Percentiles rank a stretch among this genome's conserved stretches.
Conservation (phyloP, 352 stramenopile genomes). For the Pythium volutum region DNA sequence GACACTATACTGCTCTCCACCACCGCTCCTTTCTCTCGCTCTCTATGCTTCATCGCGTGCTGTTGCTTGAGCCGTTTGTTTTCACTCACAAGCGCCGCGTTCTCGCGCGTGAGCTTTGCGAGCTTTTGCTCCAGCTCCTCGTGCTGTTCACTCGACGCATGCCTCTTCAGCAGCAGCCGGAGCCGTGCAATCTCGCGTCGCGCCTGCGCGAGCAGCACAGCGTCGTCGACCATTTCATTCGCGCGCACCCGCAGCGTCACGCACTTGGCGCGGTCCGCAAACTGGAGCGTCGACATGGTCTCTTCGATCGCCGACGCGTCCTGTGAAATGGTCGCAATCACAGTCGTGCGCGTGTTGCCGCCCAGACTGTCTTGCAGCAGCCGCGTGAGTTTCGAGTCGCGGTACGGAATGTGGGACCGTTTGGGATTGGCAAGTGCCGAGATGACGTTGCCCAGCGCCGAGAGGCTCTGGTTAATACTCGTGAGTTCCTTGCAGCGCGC, state of each 20-base stretch:
- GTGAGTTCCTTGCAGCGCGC: conserved; percentile 85
- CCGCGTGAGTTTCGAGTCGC: conserved; percentile 97
- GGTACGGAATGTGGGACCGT: conserved; percentile 92
- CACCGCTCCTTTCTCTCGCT: not conserved
- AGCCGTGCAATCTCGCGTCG: conserved; percentile 68
- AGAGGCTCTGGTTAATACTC: conserved; percentile 92
- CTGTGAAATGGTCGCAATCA: conserved; percentile 89
- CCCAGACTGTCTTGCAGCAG: conserved; percentile 82
- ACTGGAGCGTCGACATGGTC: conserved; percentile 89
- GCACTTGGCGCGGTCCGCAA: conserved; percentile 81
- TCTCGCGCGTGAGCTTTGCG: conserved; percentile 23
- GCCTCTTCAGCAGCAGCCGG: conserved; percentile 57
- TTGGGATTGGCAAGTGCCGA: conserved; percentile 68
- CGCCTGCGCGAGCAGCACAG: conserved; percentile 67
- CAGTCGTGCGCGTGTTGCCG: conserved; percentile 88
- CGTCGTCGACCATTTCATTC: conserved; percentile 83
- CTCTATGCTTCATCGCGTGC: conserved; percentile 10
- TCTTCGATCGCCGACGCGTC: conserved; percentile 77
- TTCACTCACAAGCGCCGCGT: conserved; percentile 38
- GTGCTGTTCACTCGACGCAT: conserved; percentile 30
- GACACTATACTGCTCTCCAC: not conserved
- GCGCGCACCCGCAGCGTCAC: conserved; percentile 71
- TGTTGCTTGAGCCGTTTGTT: conserved; percentile 48
- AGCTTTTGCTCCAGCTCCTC: conserved; percentile 46
- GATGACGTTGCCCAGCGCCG: conserved; percentile 89